Evolutionary conservation across 257 asterid species (phyloP).

Genomic region (Capsicum chinense): DNA sequence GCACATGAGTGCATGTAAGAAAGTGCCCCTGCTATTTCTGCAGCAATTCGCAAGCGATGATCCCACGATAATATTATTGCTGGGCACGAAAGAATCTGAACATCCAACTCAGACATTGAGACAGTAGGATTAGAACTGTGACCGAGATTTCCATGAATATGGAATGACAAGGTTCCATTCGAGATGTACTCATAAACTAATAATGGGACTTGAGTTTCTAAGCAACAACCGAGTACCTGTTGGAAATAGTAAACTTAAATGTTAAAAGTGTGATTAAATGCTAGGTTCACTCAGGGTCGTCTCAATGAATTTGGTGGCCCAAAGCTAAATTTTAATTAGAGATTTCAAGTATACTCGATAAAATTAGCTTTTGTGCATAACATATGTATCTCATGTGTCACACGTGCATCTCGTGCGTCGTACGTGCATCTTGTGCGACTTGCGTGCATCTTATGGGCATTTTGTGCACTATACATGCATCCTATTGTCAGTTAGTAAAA

Average conservation of each 20-base stretch:
- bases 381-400: no score
- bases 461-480: no score
- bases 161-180: not conserved
- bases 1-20: slow-evolving; percentile 47
- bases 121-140: not conserved
- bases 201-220: not conserved
- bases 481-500: no score
- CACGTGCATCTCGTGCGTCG: no score
- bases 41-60: slow-evolving; percentile 41
- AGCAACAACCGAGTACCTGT: not conserved
- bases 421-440: no score
- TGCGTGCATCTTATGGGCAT: no score
- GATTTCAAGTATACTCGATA: no score
- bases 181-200: slow-evolving; percentile 10
- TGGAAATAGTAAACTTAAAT: not conserved
- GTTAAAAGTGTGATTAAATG: not conserved
- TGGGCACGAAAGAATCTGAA: not conserved
- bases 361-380: no score
- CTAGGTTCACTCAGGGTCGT: not conserved
- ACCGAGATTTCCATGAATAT: not conserved
- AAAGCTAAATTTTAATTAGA: no score
- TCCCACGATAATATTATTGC: slow-evolving; percentile 38
- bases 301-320: no score
- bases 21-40: slow-evolving; percentile 48
- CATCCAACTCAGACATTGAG: not conserved